Evolutionary conservation across 352 stramenopile genomes (phyloP), one percentile per base, ranked within the genome.

Genomic region (Globisporangium takayamanum): DNA sequence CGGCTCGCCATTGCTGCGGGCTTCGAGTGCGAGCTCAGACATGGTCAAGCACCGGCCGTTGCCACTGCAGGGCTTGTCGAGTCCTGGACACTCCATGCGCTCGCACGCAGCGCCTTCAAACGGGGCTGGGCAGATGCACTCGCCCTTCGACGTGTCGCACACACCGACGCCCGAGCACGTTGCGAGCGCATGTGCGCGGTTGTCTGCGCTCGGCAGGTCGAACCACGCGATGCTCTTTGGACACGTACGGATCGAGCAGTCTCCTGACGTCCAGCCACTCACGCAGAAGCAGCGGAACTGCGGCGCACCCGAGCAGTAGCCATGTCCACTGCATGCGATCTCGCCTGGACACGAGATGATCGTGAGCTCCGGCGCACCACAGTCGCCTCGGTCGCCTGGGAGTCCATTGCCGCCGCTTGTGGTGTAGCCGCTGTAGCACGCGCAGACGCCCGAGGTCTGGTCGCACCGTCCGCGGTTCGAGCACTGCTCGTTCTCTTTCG

Each of bases 401-500:
- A 50, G 56, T 0, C 80, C 83, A 33, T 72, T 60, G 53, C 83
- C 80, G 25, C 76, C 66, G 53, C 80, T 91, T 16, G 80, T 94
- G 14, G 77, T 92, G 61, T 84, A 97, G 10, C 77, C 80, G 6
- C 63, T 50, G 70, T 83, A 97, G 67, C 92, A 98, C 7, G 62
- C 75, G 63, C 92, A 98, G 28, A 94, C 70, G 44, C 90, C 92
- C 18, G 77, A 87, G 28, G 66, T 76, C 48, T 80, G 72, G 67
- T 91, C 80, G 62, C 83, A 93, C 20, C 53, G 65, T 8, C 80
- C 83, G 36, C 83, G 80, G 60, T 91, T 91, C 25, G 79, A 80
- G 49, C 83, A 93, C 46, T 78, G 53, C 30, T 90, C 84, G 65
- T 97, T 93, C 67, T 98, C 92, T 64, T 97, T 97, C 5, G 88